phyloP scores from a whole-genome alignment of 495 filamentous ascomycete species.

The Haplographium delicatum region DNA sequence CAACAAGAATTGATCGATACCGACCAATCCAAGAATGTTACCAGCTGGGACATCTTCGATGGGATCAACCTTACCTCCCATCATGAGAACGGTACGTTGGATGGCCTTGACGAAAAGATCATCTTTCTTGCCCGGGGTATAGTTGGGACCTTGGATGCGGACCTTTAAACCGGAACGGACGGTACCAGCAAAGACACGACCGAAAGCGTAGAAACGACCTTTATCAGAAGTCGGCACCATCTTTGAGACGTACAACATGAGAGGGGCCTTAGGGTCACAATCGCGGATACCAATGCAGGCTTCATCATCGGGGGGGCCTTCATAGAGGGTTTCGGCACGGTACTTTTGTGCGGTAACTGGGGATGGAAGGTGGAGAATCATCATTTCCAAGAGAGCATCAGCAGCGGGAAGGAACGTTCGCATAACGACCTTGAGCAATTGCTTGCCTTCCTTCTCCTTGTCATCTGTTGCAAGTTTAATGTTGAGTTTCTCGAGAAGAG shows the following conservation, averaged over 20 bases:
- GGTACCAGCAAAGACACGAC: constrained; percentile 98
- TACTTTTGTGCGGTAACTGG: constrained; percentile 96
- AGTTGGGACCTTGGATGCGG: constrained; percentile 99
- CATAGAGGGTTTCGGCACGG: constrained; percentile 97
- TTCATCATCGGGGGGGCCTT: constrained; percentile 91
- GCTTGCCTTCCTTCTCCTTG: constrained; percentile 93
- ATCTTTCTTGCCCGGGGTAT: constrained; percentile 95
- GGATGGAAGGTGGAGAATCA: constrained; percentile 98
- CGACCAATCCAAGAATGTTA: constrained; percentile 98
- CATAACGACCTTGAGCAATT: constrained; percentile 96
- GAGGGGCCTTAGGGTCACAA: constrained; percentile 93
- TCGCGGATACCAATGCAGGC: constrained; percentile 92
- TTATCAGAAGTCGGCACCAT: constrained; percentile 99
- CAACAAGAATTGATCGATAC: constrained; percentile 99
- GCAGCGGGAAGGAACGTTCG: constrained; percentile 96
- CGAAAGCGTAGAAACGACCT: constrained; percentile 99
- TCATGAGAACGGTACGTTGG: constrained; percentile 99
- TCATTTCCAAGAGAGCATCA: constrained; percentile 99
- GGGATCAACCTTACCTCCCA: constrained; percentile 98
- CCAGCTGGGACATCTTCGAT: constrained; percentile 98
- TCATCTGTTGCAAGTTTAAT: constrained; percentile 85
- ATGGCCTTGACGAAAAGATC: constrained; percentile 99
- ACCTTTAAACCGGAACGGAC: constrained; percentile 97
- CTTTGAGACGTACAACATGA: constrained; percentile 99
- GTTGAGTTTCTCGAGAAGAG: constrained; percentile 82